Base-by-base conservation (phyloP, 768 basidiomycete genomes). In the Serendipita vermifera region DNA sequence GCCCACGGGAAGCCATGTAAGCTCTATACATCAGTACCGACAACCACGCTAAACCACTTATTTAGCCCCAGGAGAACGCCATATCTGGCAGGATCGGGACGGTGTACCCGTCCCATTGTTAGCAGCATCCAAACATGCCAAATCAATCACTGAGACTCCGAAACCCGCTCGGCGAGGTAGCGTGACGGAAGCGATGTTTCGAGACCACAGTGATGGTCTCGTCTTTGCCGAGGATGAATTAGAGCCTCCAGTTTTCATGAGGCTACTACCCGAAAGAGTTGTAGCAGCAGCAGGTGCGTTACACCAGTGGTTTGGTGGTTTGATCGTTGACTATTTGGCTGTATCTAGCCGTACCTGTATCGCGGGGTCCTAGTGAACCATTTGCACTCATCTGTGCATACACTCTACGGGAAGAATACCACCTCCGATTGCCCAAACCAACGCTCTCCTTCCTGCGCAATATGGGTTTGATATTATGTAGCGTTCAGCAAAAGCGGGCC, bases 391-490 rank as follows among this genome's bases (percentile, higher is more conserved):
- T 51, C 29, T 51, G 46, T n/a, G 27, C 32, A 9, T 51, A 51
- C 46, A 51, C 46, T n/a, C 20, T 26, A 15, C 22, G 32, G 22
- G 5, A 22, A 5, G 27, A 51, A n/a, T 51, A 22, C 27, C n/a
- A 22, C 29, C 32, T 51, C 22, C 46, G n/a, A 31, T 7, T 51
- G 5, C 46, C 46, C 17, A 31, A 31, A 20, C 46, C 46, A 22
- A 29, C 29, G n/a, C 46, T 51, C n/a, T 51, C 46, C 9, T 51
- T 51, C 27, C 27, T 51, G 15, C n/a, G 22, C 32, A 31, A 22
- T 31, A 51, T 51, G 46, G 46, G 46, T 7, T n/a, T 51, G 7
- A 31, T 51, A 29, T 31, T 51, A 27, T 51, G 46, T 51, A 51
- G 24, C 7, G 46, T 51, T 15, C 20, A 31, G 7, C 46, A 51